phyloP scores from a whole-genome alignment of 345 rosid species.

The Trapa incisa region DNA sequence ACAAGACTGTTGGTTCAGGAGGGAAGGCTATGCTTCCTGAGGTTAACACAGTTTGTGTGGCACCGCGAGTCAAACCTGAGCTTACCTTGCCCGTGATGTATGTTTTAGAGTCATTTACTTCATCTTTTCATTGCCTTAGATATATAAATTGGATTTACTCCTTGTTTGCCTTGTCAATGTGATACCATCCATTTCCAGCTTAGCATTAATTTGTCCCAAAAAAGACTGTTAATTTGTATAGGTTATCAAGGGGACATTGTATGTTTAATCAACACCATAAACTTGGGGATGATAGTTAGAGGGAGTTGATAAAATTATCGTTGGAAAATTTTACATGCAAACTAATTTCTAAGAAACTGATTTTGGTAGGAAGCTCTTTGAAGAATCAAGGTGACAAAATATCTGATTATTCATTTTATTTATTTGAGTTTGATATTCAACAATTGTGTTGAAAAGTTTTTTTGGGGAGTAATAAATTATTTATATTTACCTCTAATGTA shows the following conservation, averaged over 20 bases:
- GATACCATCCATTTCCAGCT: background rate
- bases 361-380: background rate
- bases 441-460: background rate
- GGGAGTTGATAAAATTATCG: background rate
- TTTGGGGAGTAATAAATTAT: background rate
- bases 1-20: constrained; percentile 55
- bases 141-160: background rate
- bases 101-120: constrained; percentile 17
- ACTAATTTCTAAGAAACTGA: background rate
- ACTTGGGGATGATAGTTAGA: background rate
- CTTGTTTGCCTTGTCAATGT: background rate
- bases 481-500: background rate
- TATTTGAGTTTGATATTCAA: background rate
- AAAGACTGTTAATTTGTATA: background rate
- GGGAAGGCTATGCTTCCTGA: constrained; percentile 63
- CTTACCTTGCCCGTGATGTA: constrained; percentile 91
- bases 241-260: background rate
- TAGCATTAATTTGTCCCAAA: background rate
- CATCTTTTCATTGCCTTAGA: background rate
- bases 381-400: background rate
- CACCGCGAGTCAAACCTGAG: constrained; percentile 80
- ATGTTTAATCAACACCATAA: background rate
- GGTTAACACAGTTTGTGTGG: constrained; percentile 29
- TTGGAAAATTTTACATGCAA: background rate
- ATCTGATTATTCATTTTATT: background rate